Evolutionary conservation across 768 basidiomycete species (phyloP), one percentile per base, ranked within the genome.

Genomic region (Amanita rubescens): DNA sequence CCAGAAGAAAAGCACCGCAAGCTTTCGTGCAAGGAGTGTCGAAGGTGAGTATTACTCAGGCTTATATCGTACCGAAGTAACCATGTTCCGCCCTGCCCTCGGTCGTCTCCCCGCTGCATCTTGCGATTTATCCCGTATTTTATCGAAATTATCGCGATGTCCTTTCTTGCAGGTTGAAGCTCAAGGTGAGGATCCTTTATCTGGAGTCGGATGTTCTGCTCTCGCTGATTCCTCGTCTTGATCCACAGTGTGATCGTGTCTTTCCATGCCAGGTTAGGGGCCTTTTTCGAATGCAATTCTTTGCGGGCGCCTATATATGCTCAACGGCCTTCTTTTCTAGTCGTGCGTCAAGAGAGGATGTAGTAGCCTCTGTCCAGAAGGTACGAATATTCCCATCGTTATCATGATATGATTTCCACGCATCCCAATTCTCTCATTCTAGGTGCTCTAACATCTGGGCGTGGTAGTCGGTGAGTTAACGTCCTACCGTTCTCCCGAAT

Each of bases 311-410:
- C 27, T 30, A 8, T 57, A 57, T 54, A 61, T 58, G 39, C 49
- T 58, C 27, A 24, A 7, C 10, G 20, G 7, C 3, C 24, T 48
- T 42, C 49, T 12, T 44, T 52, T 41, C 53, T 58, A 79, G 77
- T 82, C 81, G 48, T 84, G 82, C 60, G 78, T 79, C 24, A 84
- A 84, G 65, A 71, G 82, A 57, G 82, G 85, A 32, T 83, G 82
- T 58, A 79, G 78, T 3, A 80, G 77, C 54, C 74, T 82, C 51
- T 82, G 80, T 61, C 80, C 80, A 44, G 80, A 81, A 58, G 80
- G 80, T 79, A 46, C 3, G 63, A 59, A 32, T 32, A 46, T 51
- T 54, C 38, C 20, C 39, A 43, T 53, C 47, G 19, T 43, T 22
- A 10, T 27, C 4, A n/a, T 47, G 38, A 19, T 46, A 7, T 5